phyloP scores from a whole-genome alignment of 2,329 filamentous ascomycete species.

The Fusarium chaquense region DNA sequence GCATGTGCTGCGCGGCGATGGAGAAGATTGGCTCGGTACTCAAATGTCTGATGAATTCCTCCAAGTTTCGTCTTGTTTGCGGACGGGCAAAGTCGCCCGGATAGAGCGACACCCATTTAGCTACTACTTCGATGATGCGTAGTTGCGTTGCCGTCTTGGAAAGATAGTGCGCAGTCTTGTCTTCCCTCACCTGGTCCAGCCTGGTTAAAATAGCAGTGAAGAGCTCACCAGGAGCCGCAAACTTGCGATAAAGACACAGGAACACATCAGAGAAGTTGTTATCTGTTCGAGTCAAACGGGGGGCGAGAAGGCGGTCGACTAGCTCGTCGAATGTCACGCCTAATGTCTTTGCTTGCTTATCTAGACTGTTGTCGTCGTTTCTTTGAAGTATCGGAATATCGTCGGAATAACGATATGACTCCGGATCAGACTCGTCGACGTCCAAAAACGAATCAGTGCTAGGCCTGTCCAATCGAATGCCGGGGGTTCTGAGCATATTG shows the following conservation, averaged over 20 bases:
- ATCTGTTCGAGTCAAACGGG: constrained; percentile 88
- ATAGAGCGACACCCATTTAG: constrained; percentile 90
- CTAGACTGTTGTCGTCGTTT: constrained; percentile 71
- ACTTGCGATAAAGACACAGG: constrained; percentile 92
- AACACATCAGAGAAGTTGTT: constrained; percentile 90
- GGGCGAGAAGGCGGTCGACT: constrained; percentile 86
- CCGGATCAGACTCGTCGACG: constrained; percentile 76
- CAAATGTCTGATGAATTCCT: constrained; percentile 81
- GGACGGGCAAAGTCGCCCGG: constrained; percentile 92
- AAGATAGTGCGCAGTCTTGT: constrained; percentile 75
- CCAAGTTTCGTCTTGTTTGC: constrained; percentile 76
- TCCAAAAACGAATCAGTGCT: constrained; percentile 71
- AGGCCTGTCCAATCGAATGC: constrained; percentile 64
- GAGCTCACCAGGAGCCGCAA: constrained; percentile 83
- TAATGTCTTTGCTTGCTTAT: constrained; percentile 60
- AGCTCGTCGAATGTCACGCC: constrained; percentile 76
- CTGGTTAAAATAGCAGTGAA: constrained; percentile 82
- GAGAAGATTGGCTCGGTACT: constrained; percentile 84
- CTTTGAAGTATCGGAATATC: constrained; percentile 75
- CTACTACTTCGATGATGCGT: constrained; percentile 84
- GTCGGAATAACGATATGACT: constrained; percentile 74
- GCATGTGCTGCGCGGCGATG: constrained; percentile 87
- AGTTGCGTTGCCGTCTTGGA: constrained; percentile 84
- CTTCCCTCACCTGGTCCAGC: constrained; percentile 77
- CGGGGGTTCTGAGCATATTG: constrained; percentile 63